Evolutionary conservation across 2,329 filamentous ascomycete species (phyloP), one percentile per base, ranked within the genome.

Genomic region (Cercospora sp.): DNA sequence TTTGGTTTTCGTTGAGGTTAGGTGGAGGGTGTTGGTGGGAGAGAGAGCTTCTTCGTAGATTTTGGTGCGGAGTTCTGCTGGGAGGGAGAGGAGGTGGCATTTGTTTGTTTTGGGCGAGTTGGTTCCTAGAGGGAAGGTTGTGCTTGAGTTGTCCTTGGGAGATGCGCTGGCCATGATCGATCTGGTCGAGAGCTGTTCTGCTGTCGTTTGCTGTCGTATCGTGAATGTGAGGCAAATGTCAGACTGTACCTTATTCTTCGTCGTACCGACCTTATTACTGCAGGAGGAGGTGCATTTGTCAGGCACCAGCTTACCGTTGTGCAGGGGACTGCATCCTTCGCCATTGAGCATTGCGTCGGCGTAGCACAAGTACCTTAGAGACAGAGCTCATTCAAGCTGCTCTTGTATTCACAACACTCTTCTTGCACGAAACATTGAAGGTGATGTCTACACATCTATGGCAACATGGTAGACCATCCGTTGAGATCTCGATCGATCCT

Each of bases 1-100:
- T 57, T 71, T 67, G 13, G 65, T 64, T n/a, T 61, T 51, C 2
- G 69, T 74, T 3, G 63, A 59, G 24, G 69, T 70, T 9, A 77
- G 66, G 62, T 40, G 63, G 45, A 76, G 70, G 32, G 61, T 60
- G 30, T 43, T 60, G 21, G 69, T 70, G 6, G 73, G 73, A n/a
- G 66, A 71, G 32, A 77, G 74, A 7, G 66, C 70, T 40, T 59
- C 61, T 28, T 72, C 66, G 69, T 72, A 75, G 66, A 75, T 75
- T 18, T 66, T 62, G 10, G 67, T 53, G 40, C 73, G 72, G 26
- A 76, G 71, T 62, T 76, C 74, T n/a, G 73, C 65, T 18, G 74
- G 74, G 24, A 75, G 70, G 28, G 64, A 51, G 59, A 74, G 71
- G 60, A 76, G 72, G 45, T 40, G 69, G 63, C 63, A 73, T 43